Conservation (phyloP, 768 basidiomycete species). For the Russula compacta region DNA sequence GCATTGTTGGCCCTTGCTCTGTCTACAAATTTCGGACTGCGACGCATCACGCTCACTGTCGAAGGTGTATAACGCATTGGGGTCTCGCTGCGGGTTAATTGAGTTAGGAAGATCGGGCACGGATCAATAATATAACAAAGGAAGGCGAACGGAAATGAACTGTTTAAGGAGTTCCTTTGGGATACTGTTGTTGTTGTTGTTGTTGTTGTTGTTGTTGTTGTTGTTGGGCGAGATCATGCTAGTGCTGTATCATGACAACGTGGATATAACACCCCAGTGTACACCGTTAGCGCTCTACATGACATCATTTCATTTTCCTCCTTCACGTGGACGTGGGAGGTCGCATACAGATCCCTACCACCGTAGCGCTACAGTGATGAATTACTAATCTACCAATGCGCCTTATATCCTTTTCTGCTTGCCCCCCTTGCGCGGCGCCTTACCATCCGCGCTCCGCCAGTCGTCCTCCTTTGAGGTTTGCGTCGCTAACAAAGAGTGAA, state of each 20-base stretch:
- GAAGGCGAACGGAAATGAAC: constrained; percentile 35
- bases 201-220: constrained; percentile 15
- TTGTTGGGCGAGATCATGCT: background rate
- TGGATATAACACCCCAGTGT: too few relatives aligned
- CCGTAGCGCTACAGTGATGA: background rate
- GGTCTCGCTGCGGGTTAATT: constrained; percentile 19
- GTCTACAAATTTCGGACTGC: constrained; percentile 51
- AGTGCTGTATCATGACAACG: background rate
- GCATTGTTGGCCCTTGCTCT: constrained; percentile 41
- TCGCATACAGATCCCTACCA: background rate
- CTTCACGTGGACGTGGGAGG: background rate
- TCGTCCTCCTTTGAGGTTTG: constrained; percentile 61
- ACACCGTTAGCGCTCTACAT: background rate
- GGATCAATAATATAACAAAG: background rate
- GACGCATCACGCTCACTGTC: constrained; percentile 51
- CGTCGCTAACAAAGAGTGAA: constrained; percentile 35
- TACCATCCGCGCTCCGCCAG: constrained; percentile 63
- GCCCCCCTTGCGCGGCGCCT: constrained; percentile 5
- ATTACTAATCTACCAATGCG: background rate
- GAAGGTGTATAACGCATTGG: constrained; percentile 48
- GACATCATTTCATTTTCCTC: background rate
- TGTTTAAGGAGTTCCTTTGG: constrained; percentile 25
- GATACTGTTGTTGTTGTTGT: constrained; percentile 17
- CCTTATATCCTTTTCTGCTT: background rate
- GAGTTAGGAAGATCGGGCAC: background rate